Conservation (phyloP, 352 stramenopile species). For the Pythium sukuiense region DNA sequence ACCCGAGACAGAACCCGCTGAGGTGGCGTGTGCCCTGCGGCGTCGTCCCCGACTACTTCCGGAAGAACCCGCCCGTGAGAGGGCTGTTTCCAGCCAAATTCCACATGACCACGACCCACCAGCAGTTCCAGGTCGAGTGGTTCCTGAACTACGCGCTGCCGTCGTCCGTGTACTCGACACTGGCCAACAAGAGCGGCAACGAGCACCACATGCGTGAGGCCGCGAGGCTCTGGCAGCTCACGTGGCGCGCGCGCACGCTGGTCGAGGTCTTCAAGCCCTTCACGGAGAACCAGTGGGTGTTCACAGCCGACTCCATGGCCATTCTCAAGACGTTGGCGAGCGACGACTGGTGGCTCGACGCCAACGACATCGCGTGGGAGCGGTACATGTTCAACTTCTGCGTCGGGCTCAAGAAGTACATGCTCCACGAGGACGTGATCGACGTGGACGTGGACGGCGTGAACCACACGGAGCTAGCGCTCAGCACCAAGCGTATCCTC, state of each 20-base stretch:
- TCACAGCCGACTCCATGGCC: slow-evolving; percentile 50
- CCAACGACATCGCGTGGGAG: slow-evolving; percentile 77
- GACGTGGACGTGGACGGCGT: slow-evolving; percentile 80
- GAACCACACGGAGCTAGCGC: slow-evolving; percentile 76
- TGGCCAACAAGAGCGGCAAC: slow-evolving; percentile 66
- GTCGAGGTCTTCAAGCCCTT: slow-evolving; percentile 88
- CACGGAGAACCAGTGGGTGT: slow-evolving; percentile 87
- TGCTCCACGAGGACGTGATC: slow-evolving; percentile 82
- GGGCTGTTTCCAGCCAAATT: slow-evolving; percentile 65
- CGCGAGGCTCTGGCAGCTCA: slow-evolving; percentile 69
- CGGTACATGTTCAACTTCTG: slow-evolving; percentile 87
- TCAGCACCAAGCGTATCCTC: slow-evolving; percentile 79
- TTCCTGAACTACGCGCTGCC: slow-evolving; percentile 77
- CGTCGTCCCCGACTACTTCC: slow-evolving; percentile 66
- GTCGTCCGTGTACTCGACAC: slow-evolving; percentile 77
- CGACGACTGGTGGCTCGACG: slow-evolving; percentile 59
- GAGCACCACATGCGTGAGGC: slow-evolving; percentile 67
- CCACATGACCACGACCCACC: slow-evolving; percentile 74
- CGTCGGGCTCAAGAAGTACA: slow-evolving; percentile 80
- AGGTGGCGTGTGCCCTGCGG: slow-evolving; percentile 72
- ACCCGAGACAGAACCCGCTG: slow-evolving; percentile 75
- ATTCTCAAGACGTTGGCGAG: slow-evolving; percentile 33
- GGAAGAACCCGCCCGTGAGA: slow-evolving; percentile 58
- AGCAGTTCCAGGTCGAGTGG: slow-evolving; percentile 86
- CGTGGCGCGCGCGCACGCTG: slow-evolving; percentile 69